These are phyloP conservation scores for Arthrobotrys pseudoclavata DNA, from an alignment of 2,329 filamentous ascomycete species.

Conservation along the genomic window DNA sequence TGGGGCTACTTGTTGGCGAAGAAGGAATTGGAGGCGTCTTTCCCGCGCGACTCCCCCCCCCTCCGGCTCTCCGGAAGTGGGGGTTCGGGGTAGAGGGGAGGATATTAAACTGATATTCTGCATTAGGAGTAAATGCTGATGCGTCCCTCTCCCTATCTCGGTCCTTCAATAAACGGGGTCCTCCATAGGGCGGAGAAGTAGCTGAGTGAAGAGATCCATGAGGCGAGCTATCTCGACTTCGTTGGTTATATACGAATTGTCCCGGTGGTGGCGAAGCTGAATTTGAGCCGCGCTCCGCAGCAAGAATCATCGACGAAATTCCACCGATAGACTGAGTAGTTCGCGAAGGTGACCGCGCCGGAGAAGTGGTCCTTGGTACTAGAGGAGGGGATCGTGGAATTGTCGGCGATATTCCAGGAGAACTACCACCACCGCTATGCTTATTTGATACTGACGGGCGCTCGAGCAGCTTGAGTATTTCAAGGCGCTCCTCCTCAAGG, in stretches of 20 bases:
- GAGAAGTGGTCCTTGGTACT: constrained; percentile 66
- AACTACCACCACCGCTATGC: constrained; percentile 49
- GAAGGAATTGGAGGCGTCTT: constrained; percentile 66
- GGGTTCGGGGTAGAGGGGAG: constrained; percentile 69
- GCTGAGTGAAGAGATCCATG: constrained; percentile 70
- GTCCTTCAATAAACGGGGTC: constrained; percentile 68
- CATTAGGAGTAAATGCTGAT: constrained; percentile 64
- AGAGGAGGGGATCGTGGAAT: constrained; percentile 64
- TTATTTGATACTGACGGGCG: constrained; percentile 65
- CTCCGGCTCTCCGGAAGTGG: constrained; percentile 37
- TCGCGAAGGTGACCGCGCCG: constrained; percentile 64
- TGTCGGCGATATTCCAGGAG: constrained; percentile 62
- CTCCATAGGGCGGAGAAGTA: constrained; percentile 69
- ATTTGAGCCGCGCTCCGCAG: constrained; percentile 62
- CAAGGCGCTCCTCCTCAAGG: constrained; percentile 81
- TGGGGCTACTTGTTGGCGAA: constrained; percentile 55
- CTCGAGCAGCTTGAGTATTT: constrained; percentile 79
- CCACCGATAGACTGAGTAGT: constrained; percentile 66
- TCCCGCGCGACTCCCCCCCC: constrained; percentile 17
- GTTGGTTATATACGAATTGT: constrained; percentile 38
- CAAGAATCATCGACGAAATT: constrained; percentile 69
- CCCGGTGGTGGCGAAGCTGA: constrained; percentile 49
- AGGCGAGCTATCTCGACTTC: constrained; percentile 65
- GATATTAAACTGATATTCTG: constrained; percentile 74
- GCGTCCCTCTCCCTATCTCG: constrained; percentile 68